Evolutionary conservation across 1,284 basidiomycete genomes (phyloP).

Genomic region (Quambalaria eucalypti): DNA sequence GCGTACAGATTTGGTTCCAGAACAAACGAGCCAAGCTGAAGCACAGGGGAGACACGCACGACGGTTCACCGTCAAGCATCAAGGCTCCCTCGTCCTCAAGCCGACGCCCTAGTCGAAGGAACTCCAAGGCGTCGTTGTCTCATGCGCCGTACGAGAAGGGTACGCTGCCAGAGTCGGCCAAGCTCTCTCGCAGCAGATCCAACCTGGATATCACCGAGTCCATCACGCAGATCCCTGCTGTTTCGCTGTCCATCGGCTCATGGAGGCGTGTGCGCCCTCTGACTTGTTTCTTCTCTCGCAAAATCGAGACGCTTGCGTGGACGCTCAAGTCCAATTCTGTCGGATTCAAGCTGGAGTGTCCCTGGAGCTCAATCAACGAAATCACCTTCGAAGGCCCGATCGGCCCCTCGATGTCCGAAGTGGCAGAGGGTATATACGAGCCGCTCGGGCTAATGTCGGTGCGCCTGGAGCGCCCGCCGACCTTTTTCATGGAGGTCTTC

Average conservation of each 20-base stretch:
- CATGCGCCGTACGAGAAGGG: not conserved
- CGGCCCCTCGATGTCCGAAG: slow-evolving; percentile 11
- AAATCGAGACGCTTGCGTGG: slow-evolving; percentile 26
- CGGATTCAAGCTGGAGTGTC: slow-evolving; percentile 37
- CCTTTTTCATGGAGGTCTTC: slow-evolving; percentile 40
- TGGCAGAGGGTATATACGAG: slow-evolving; percentile 22
- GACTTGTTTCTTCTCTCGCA: slow-evolving; percentile 34
- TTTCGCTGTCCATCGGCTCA: slow-evolving; percentile 24
- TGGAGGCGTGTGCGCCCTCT: slow-evolving; percentile 36
- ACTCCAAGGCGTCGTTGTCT: not conserved
- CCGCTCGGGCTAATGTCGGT: slow-evolving; percentile 24
- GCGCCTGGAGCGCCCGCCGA: slow-evolving; percentile 27
- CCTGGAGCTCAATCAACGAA: slow-evolving; percentile 19
- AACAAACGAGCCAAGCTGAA: slow-evolving; percentile 6
- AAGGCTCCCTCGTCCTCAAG: not conserved
- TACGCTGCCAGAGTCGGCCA: not conserved
- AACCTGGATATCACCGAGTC: slow-evolving; percentile 6
- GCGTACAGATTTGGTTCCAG: slow-evolving; percentile 37
- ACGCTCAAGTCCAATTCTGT: slow-evolving; percentile 30
- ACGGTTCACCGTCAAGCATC: not conserved
- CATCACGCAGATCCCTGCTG: slow-evolving; percentile 23
- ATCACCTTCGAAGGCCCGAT: slow-evolving; percentile 9
- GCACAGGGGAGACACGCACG: not conserved
- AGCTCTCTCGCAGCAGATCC: not conserved
- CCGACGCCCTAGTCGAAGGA: not conserved